Evolutionary conservation across 73 alveolate genomes (phyloP).

Genomic region (Loxodes magnus): DNA sequence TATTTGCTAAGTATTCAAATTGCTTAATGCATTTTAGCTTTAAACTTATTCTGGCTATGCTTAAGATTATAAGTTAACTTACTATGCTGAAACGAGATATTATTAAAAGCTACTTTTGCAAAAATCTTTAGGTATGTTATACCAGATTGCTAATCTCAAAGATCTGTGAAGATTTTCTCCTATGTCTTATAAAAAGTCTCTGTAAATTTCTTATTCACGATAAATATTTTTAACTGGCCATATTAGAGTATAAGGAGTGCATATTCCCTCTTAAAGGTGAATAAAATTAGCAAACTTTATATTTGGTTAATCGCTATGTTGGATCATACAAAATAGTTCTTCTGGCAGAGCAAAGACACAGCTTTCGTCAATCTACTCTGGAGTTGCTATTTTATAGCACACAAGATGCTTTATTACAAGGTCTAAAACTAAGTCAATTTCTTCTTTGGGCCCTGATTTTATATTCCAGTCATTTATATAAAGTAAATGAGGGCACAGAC

Average conservation of each 20-base stretch:
- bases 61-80: slow-evolving; percentile 14
- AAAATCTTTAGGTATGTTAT: slow-evolving; percentile 69
- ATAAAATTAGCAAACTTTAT: slow-evolving; percentile 75
- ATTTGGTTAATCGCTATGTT: slow-evolving; percentile 86
- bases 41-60: slow-evolving; percentile 15
- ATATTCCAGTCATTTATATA: no score
- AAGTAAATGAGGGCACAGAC: no score
- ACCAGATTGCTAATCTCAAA: slow-evolving; percentile 81
- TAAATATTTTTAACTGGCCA: slow-evolving; percentile 68
- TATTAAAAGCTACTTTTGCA: slow-evolving; percentile 35
- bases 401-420: slow-evolving; percentile 64
- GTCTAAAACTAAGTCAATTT: slow-evolving; percentile 12
- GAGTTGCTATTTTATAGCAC: slow-evolving; percentile 68
- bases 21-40: slow-evolving; percentile 13
- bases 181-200: slow-evolving; percentile 76
- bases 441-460: no score
- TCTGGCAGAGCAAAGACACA: slow-evolving; percentile 82
- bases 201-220: slow-evolving; percentile 45
- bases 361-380: slow-evolving; percentile 71
- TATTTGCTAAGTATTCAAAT: slow-evolving; percentile 33
- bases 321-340: slow-evolving; percentile 75
- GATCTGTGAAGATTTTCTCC: slow-evolving; percentile 80
- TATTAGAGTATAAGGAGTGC: slow-evolving; percentile 61
- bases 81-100: slow-evolving; percentile 30
- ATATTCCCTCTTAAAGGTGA: slow-evolving; percentile 52